Base-by-base conservation (phyloP, 2,329 filamentous ascomycete genomes). In the Alternaria viburni region DNA sequence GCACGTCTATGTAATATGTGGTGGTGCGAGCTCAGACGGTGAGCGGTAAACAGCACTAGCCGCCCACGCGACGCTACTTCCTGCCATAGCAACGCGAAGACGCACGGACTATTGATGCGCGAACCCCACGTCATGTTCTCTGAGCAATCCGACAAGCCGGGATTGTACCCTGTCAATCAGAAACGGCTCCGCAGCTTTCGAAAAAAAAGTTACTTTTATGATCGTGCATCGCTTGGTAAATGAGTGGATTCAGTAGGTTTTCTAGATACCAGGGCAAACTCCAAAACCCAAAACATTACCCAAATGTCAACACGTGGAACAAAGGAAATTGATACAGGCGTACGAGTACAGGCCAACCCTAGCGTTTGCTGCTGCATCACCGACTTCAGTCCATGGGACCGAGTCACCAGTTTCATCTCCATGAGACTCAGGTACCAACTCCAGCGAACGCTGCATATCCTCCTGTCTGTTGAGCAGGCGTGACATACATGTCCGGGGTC, bases 21-120 rank as follows among this genome's bases (percentile, higher is more conserved):
- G 66, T 67, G 62, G 66, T 66, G 63, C 65, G 65, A 66, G 68
- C 64, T 64, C 45, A 50, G 61, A 61, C 61, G 56, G 50, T 62
- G 56, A 46, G 54, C 52, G 59, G 66, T 74, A 74, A 75, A 76
- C 69, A 75, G 57, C 57, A 26, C 61, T 56, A 75, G 72, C 51
- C 57, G 55, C 64, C 23, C 44, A 30, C 62, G 66, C 66, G 69
- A 65, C 66, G 61, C 70, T 64, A 57, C 64, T 60, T 62, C 65
- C 64, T 69, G 65, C 56, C 68, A 56, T 70, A 68, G 72, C 74
- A 76, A 76, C 74, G 55, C 57, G 36, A 17, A n/a, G 32, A 17
- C 36, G 69, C 70, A 67, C 65, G 10, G 67, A 49, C 70, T 62
- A 11, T 7, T 41, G 15, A 30, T 44, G 32, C 21, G 28, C 26